Conservation (phyloP, 208 protist species). For the Trichomonas vaginalis region DNA sequence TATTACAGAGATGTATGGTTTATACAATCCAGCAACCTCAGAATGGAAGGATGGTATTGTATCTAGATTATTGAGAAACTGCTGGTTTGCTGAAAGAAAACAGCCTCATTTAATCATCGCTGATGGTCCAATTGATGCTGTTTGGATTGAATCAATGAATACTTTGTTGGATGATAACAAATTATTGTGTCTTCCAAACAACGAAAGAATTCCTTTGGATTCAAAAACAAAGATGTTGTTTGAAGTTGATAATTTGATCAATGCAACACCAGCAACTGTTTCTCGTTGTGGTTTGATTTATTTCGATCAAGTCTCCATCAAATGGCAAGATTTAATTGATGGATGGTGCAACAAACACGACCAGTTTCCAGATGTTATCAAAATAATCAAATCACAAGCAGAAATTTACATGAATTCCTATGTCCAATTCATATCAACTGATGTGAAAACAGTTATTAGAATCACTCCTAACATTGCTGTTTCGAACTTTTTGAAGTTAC, state of each 20-base stretch:
- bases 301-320: slow-evolving; percentile 50
- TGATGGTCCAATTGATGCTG: slow-evolving; percentile 88
- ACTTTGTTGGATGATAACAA: slow-evolving; percentile 94
- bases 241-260: slow-evolving; percentile 82
- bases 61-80: slow-evolving; percentile 54
- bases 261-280: slow-evolving; percentile 89
- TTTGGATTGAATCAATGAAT: slow-evolving; percentile 98
- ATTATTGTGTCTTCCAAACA: slow-evolving; percentile 76
- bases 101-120: slow-evolving; percentile 76
- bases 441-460: not conserved
- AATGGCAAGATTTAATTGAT: slow-evolving; percentile 70
- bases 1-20: slow-evolving; percentile 85
- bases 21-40: slow-evolving; percentile 72
- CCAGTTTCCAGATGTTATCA: not conserved
- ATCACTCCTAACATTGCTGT: not conserved
- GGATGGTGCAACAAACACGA: slow-evolving; percentile 56
- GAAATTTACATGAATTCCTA: not conserved
- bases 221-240: slow-evolving; percentile 74
- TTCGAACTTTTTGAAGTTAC: not conserved
- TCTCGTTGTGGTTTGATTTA: slow-evolving; percentile 94
- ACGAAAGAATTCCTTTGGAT: slow-evolving; percentile 77
- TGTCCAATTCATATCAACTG: not conserved
- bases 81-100: slow-evolving; percentile 49
- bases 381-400: not conserved
- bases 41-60: slow-evolving; percentile 60